Evolutionary conservation across 805 yeast genomes (phyloP).

Genomic region (Candida boleticola): DNA sequence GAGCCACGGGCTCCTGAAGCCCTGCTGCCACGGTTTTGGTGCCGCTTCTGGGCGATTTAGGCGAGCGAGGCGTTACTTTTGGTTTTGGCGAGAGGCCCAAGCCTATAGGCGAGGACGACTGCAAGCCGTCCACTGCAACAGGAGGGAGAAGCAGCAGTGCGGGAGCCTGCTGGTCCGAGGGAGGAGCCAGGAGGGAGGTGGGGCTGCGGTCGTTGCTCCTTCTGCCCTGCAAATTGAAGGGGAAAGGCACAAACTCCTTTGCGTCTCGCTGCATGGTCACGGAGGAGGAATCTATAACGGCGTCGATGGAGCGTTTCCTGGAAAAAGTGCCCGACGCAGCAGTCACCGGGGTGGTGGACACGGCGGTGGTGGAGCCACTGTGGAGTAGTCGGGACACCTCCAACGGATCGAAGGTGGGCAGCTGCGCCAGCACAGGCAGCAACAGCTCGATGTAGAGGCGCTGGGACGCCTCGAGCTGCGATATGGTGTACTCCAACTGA

Average conservation of each 20-base stretch:
- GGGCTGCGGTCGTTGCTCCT: conserved; percentile 3
- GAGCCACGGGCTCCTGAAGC: not conserved
- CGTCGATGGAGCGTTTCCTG: not conserved
- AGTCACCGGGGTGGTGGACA: not conserved
- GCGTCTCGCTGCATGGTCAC: not conserved
- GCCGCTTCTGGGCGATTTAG: not conserved
- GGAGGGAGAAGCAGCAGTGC: not conserved
- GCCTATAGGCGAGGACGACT: not conserved
- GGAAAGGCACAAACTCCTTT: not conserved
- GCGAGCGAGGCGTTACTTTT: no score
- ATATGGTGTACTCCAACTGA: not conserved
- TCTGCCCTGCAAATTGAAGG: not conserved
- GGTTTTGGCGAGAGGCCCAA: not conserved
- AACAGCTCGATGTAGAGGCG: not conserved
- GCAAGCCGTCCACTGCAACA: not conserved
- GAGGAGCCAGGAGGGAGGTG: not conserved
- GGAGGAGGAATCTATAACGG: not conserved
- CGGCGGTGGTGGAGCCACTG: not conserved
- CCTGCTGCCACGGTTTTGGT: not conserved
- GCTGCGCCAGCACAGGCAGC: not conserved
- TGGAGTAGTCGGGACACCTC: not conserved
- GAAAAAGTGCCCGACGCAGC: no score
- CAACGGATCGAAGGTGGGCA: not conserved
- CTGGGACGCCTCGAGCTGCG: conserved; percentile 1
- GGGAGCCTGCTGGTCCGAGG: not conserved